Conservation (phyloP, 257 asterid genomes). For the Solanum corneliomulleri region DNA sequence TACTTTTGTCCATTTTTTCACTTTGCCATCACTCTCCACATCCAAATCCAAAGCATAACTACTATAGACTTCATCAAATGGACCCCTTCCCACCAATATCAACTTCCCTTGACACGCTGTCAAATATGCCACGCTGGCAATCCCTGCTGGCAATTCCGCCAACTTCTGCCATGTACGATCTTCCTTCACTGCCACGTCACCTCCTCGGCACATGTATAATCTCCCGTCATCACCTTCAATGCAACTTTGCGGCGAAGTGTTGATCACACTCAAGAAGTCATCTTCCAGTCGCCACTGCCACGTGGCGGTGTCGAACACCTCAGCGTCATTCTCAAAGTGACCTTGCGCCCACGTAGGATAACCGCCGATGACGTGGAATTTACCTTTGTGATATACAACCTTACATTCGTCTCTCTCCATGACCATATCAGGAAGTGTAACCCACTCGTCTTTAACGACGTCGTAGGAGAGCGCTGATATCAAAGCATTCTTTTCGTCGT, state of each 20-base stretch:
- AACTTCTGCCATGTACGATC: not conserved
- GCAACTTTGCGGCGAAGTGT: not conserved
- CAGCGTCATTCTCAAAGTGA: not conserved
- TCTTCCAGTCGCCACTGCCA: not conserved
- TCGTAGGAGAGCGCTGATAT: constrained; percentile 1
- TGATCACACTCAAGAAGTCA: not conserved
- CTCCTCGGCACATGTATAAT: not conserved
- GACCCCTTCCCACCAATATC: not conserved
- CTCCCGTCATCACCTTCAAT: not conserved
- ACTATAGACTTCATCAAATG: not conserved
- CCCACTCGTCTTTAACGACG: constrained; percentile 5
- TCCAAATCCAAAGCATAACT: not conserved
- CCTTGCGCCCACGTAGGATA: constrained; percentile 7
- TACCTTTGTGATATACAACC: constrained; percentile 1
- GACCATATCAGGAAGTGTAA: constrained; percentile 6
- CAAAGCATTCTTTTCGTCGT: not conserved
- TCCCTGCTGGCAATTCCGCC: not conserved
- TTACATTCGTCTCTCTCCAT: constrained; percentile 8
- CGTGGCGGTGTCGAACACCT: not conserved
- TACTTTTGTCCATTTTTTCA: not conserved
- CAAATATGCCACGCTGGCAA: not conserved
- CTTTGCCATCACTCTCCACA: not conserved
- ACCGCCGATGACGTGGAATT: constrained; percentile 11
- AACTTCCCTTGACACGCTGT: constrained; percentile 5
- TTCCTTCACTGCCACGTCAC: not conserved